Evolutionary conservation across 1,284 basidiomycete species (phyloP), one percentile per base, ranked within the genome.

Genomic region (Melampsora larici-populina): DNA sequence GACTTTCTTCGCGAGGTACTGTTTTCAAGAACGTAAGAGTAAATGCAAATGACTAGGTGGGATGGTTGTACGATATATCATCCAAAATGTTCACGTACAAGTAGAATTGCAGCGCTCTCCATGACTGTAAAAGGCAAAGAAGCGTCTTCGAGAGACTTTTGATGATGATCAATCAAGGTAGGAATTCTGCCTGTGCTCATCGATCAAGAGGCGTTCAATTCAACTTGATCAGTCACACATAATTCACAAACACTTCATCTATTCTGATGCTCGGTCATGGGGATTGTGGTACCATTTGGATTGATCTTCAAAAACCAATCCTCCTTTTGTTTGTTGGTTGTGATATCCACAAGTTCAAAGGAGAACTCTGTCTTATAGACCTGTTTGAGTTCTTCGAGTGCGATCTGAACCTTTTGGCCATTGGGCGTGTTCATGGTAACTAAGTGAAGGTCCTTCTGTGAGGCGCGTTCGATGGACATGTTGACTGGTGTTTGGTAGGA

Each of bases 321-420:
- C 24, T 79, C 76, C 62, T 80, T 80, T 64, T 80, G 79, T 13
- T 36, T 48, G 60, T 80, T 80, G 24, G 65, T 73, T 24, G 64
- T 70, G 55, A 80, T 79, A 65, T 79, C 70, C 66, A 80, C n/a
- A 15, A 73, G n/a, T 58, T 80, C 78, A 69, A 79, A 79, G 17
- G 70, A 67, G 26, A 80, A 64, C 4, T 77, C 79, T 15, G 55
- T 69, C 24, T 78, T 75, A 67, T 80, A 79, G n/a, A 74, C 67
- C 13, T 31, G 43, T 26, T 72, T 51, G 21, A 70, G 51, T 21
- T 65, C 67, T 63, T 78, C 76, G 29, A 70, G 40, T 26, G 60
- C 31, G 18, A 62, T 78, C 9, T 69, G 69, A 13, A 46, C 31
- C 55, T 71, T 71, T 31, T 55, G 48, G 18, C 67, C 67, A 69